Percentiles rank a stretch among this genome's conserved stretches.
These are phyloP conservation scores for Xylariales sp. DNA, from an alignment of 2,329 filamentous ascomycete species.

Conservation along the genomic window DNA sequence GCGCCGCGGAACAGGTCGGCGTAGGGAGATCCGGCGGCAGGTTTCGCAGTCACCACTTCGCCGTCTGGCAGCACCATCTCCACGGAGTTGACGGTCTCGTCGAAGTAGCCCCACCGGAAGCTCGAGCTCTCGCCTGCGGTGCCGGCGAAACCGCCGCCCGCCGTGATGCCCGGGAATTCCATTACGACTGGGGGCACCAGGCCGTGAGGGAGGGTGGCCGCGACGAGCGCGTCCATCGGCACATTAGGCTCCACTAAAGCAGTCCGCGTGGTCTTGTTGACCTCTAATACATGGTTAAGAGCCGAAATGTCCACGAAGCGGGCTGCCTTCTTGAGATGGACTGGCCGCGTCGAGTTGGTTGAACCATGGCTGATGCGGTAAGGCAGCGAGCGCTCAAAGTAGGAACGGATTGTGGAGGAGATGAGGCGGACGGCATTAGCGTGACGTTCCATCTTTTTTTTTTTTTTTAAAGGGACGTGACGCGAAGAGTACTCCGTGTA, in stretches of 20 bases:
- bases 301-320: slow-evolving; percentile 60
- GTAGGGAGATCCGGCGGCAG: slow-evolving; percentile 14
- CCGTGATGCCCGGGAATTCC: slow-evolving; percentile 74
- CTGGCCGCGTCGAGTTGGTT: slow-evolving; percentile 67
- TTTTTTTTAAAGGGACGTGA: too few species aligned
- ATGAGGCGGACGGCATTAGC: slow-evolving; percentile 42
- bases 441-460: slow-evolving; percentile 44
- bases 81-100: slow-evolving; percentile 57
- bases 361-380: slow-evolving; percentile 76
- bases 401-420: slow-evolving; percentile 40
- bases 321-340: slow-evolving; percentile 31
- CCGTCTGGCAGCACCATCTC: slow-evolving; percentile 70
- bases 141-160: slow-evolving; percentile 66
- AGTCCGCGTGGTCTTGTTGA: slow-evolving; percentile 50
- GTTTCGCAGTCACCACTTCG: slow-evolving; percentile 50
- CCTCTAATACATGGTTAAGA: slow-evolving; percentile 58
- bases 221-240: slow-evolving; percentile 67
- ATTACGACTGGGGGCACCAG: slow-evolving; percentile 69
- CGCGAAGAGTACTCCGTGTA: too few species aligned
- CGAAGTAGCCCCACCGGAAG: slow-evolving; percentile 69
- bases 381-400: slow-evolving; percentile 45
- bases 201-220: slow-evolving; percentile 58
- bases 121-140: slow-evolving; percentile 67
- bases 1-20: slow-evolving; percentile 61
- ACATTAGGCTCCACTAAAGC: slow-evolving; percentile 74